Evolutionary conservation across 2,329 filamentous ascomycete species (phyloP).

Genomic region (Lasiodiplodia sp.): DNA sequence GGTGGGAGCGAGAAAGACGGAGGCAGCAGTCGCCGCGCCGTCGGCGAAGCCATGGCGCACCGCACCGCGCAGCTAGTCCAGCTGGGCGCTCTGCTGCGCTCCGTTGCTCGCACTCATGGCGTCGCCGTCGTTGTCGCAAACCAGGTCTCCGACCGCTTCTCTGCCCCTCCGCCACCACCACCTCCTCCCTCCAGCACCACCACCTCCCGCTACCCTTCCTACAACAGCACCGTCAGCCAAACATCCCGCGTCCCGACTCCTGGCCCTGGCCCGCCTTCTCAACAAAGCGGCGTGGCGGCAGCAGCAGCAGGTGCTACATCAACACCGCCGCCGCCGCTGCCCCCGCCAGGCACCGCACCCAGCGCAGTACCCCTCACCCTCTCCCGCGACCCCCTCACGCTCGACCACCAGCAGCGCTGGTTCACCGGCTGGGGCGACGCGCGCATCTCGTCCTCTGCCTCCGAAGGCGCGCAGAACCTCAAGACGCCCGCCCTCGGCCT

Average conservation of each 20-base stretch:
- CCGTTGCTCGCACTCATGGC: slow-evolving; percentile 75
- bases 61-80: slow-evolving; percentile 79
- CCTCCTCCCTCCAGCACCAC: slow-evolving; percentile 27
- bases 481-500: slow-evolving; percentile 90
- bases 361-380: slow-evolving; percentile 31
- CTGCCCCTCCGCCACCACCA: slow-evolving; percentile 34
- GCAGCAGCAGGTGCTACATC: slow-evolving; percentile 10
- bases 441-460: slow-evolving; percentile 36
- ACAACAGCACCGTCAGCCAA: slow-evolving; percentile 37
- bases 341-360: slow-evolving; percentile 38
- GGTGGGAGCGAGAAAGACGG: slow-evolving; percentile 35
- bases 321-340: slow-evolving; percentile 34
- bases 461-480: slow-evolving; percentile 42
- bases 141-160: slow-evolving; percentile 91
- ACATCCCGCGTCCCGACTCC: slow-evolving; percentile 33
- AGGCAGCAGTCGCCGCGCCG: slow-evolving; percentile 41
- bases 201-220: slow-evolving; percentile 40
- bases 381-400: slow-evolving; percentile 66
- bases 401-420: slow-evolving; percentile 92
- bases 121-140: slow-evolving; percentile 92
- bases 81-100: slow-evolving; percentile 76
- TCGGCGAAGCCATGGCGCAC: slow-evolving; percentile 66
- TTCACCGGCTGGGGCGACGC: slow-evolving; percentile 81
- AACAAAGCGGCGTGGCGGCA: background rate
- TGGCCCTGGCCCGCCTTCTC: background rate